Evolutionary conservation across 2,329 filamentous ascomycete genomes (phyloP), one percentile per base, ranked within the genome.

Genomic region (Monilinia polystroma): DNA sequence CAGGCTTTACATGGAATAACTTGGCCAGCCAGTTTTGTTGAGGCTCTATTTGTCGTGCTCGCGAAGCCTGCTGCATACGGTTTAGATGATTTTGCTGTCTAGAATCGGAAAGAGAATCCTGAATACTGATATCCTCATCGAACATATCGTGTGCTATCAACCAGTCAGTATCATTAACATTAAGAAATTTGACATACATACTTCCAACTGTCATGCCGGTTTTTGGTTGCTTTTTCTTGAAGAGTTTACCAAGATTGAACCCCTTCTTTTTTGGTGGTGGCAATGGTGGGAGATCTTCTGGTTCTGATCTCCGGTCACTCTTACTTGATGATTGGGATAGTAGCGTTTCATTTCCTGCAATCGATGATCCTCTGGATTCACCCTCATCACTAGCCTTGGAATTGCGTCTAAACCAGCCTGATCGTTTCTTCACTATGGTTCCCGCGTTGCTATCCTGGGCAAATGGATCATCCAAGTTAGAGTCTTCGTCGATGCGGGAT

Each of bases 21-120:
- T 92, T 90, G 41, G 92, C 90, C 64, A 98, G 85, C 93, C 94
- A 97, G 72, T 90, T 96, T 74, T 92, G 88, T 75, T 87, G 89
- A 41, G 87, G 84, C 69, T 87, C 87, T 73, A 85, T 90, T 78
- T 83, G 76, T 69, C 79, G 79, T 70, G 74, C 55, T 49, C 12
- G 12, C 38, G 51, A 26, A 2, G 23, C 41, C 8, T 56, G 51
- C 32, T 66, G 23, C 32, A 43, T 23, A n/a, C 51, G 51, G 6
- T 35, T 66, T 16, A 32, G 43, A 4, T 52, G 71, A 71, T 54
- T 69, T 57, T 72, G 73, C 62, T 66, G 69, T 45, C 49, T 70
- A 3, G 66, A 56, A 23, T 74, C 71, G 23, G 63, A 56, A 35
- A 74, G 68, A 11, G 72, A 76, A 12, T 73, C 71, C 52, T 70